phyloP scores from a whole-genome alignment of 176 grass and related monocot genomes.

The Canna indica region DNA sequence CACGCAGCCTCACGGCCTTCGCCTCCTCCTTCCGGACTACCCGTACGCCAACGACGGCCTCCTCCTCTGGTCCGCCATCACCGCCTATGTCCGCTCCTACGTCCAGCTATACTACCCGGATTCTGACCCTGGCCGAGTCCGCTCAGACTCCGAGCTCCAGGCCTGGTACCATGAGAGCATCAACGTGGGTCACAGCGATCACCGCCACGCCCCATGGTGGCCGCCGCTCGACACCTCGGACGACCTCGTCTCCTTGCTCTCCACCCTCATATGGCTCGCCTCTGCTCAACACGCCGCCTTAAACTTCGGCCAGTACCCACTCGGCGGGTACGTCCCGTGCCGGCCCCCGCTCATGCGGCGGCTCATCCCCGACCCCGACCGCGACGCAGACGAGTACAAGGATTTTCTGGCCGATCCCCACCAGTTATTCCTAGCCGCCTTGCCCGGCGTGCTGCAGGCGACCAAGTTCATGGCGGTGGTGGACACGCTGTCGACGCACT shows the following conservation, averaged over 20 bases:
- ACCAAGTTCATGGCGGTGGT: constrained; percentile 99
- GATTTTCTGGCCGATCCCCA: constrained; percentile 76
- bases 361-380: constrained; percentile 28
- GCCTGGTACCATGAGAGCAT: constrained; percentile 75
- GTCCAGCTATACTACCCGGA: constrained; percentile 86
- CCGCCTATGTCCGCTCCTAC: constrained; percentile 69
- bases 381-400: constrained; percentile 46
- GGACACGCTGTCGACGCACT: constrained; percentile 95
- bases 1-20: constrained; percentile 62
- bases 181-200: constrained; percentile 73
- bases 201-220: constrained; percentile 65
- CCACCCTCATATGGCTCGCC: constrained; percentile 83
- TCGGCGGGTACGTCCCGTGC: constrained; percentile 42
- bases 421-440: constrained; percentile 82
- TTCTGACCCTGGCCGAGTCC: constrained; percentile 38
- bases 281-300: constrained; percentile 95
- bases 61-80: constrained; percentile 78
- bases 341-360: constrained; percentile 36
- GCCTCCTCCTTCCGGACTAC: constrained; percentile 76
- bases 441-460: constrained; percentile 83
- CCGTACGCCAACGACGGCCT: constrained; percentile 92
- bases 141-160: constrained; percentile 69
- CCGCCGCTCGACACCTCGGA: constrained; percentile 49
- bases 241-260: constrained; percentile 59
- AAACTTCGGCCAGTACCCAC: constrained; percentile 47